Base-by-base conservation (phyloP, 345 rosid species). In the Eucalyptus guilfoylei region DNA sequence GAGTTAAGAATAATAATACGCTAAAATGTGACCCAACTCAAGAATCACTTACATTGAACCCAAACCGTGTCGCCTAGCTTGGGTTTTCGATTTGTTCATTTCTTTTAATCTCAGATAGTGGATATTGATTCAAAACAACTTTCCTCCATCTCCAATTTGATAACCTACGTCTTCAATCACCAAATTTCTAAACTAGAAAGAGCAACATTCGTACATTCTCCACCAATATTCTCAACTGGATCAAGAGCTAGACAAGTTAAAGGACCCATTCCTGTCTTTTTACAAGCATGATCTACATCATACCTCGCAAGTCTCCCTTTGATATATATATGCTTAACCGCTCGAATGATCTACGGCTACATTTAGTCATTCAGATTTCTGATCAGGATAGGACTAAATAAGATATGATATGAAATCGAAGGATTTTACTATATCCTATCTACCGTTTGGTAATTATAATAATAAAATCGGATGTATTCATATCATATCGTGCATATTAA, bases 301-400 rank as follows among this genome's bases (percentile, higher is more conserved):
- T 52, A 19, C 58, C 58, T 19, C 24, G 0, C 58, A 1, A 52
- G 5, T 52, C 55, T 7, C 40, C 40, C 28, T 9, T 55, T 55
- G 13, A 55, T 19, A 52, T 52, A 48, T 48, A 49, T 49, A 49
- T 48, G 49, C 6, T 13, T 49, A 13, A 49, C 14, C 50, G 0
- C 16, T 49, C 5, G 6, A 49, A 49, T 49, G 16, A 49, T 49
- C 62, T 55, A 24, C 6, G 1, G 1, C 0, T 49, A 2, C 1
- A 0, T 49, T 49, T 49, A 5, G 16, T 49, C 50, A 49, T 49
- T 6, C 2, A 2, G 2, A 49, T 14, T 49, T 49, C 0, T 49
- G 50, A 49, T 2, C 0, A 49, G 0, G 6, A 49, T 49, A 49
- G 0, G 2, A 48, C 4, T 49, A 1, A 49, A 49, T 49, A 49